Conservation (phyloP, 176 grass and related monocot genomes). For the Carex kokanica region DNA sequence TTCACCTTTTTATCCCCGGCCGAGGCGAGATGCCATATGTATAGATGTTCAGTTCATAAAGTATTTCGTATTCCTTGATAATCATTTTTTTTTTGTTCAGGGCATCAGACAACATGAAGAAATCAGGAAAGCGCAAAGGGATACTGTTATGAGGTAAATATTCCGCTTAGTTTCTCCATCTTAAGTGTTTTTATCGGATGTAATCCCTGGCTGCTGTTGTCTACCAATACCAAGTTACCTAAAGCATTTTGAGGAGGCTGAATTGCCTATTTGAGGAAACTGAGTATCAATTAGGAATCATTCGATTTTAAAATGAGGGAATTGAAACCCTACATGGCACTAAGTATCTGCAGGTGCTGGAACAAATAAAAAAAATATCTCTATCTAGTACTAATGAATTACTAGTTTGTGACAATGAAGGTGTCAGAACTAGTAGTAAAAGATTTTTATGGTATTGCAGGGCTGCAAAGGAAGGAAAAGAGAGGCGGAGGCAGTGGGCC, state of each 20-base stretch:
- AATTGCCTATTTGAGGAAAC: background rate
- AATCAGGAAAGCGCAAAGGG: constrained; percentile 37
- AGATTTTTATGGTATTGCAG: background rate
- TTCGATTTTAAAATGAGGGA: background rate
- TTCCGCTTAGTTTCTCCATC: background rate
- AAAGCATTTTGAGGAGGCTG: background rate
- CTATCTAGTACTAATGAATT: background rate
- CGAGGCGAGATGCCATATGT: background rate
- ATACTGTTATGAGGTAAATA: constrained; percentile 33
- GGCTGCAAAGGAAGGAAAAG: constrained; percentile 20
- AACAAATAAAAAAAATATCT: background rate
- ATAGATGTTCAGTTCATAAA: too few relatives aligned
- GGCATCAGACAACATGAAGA: constrained; percentile 42
- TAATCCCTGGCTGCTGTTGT: background rate
- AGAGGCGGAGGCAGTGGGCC: constrained; percentile 19
- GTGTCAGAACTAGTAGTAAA: background rate
- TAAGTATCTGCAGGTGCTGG: background rate
- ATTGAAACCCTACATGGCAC: background rate
- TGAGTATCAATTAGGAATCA: background rate
- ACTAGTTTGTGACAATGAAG: background rate
- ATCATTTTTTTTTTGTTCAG: constrained; percentile 18
- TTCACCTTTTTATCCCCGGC: background rate
- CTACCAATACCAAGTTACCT: background rate
- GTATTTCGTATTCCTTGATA: too few relatives aligned
- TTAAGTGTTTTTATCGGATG: background rate